Base-by-base conservation (phyloP, 1,139 yeast genomes). In the Pneumocystis murina region DNA sequence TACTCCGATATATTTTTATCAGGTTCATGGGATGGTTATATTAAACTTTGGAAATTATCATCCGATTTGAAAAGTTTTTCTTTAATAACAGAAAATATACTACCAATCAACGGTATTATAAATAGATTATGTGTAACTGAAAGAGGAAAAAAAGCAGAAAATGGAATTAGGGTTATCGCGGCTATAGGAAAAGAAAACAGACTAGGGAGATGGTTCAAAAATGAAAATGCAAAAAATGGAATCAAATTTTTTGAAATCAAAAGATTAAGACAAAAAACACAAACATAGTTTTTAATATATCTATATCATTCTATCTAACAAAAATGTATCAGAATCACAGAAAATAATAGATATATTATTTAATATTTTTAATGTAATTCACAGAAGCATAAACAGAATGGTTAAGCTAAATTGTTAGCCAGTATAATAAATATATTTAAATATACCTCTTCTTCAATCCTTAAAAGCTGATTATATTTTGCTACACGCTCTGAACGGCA, bases 401-500 rank as follows among this genome's bases (percentile, higher is more conserved):
- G 17, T 20, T 24, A 48, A 48, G 55, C 55, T 48, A 48, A 48
- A 48, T 48, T 24, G 12, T 48, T 24, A 24, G 28, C 14, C 14
- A 48, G 14, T 14, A 12, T 24, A 24, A 48, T 10, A 48, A 24
- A 48, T 24, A 48, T 24, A 24, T 24, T 8, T 12, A 48, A 48
- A 48, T 20, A 24, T 48, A 48, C 55, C 81, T 86, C 89, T 82
- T 91, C 95, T 84, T 91, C 97, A 74, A 91, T 91, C 82, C 97
- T 88, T 78, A 91, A 84, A 79, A 91, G 86, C 83, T 90, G 69
- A 85, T 87, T 87, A 79, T 86, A 86, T 83, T 91, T 91, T 77
- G 97, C 97, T 79, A 91, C 85, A 85, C 97, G 90, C 83, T 91
- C 97, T 71, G 96, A 88, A 84, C 97, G 89, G 72, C 96, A 95